Evolutionary conservation across 331 rosid genomes (phyloP), one percentile per base, ranked within the genome.

Genomic region (Dryas integrifolia): DNA sequence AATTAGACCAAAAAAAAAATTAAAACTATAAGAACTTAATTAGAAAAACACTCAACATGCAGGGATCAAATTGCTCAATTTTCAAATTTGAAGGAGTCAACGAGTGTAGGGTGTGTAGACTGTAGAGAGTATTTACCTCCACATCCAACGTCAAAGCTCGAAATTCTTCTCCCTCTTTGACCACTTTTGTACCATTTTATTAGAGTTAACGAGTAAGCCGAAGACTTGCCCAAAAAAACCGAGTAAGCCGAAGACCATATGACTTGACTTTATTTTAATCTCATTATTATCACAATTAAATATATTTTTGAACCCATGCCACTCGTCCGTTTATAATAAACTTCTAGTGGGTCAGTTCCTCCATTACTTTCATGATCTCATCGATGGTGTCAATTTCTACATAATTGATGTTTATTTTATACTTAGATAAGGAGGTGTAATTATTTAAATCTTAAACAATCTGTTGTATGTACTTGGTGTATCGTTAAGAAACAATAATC

Each of bases 391-490:
- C 61, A 69, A 39, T 52, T 5, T 14, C 15, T 51, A 39, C 46
- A 51, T 49, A 35, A 48, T 26, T 14, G 12, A 26, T 67, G 14
- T 3, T 4, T 49, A 15, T 30, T 47, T 49, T 61, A 61, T 38
- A 7, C 77, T 68, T 71, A 46, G 85, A 84, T 72, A 71, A 58
- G 65, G 83, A 87, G 78, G 74, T 71, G 73, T 30, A 40, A 80
- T 72, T 84, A 73, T 58, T 82, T 70, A 81, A 77, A 7, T 69
- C 26, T 55, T 50, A 72, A 78, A 40, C 44, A 68, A 82, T 79
- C 35, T 79, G 82, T 76, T 59, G 7, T 61, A 61, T 65, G 72
- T 83, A 83, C 78, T 76, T 75, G 72, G 58, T 73, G 71, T 77
- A 63, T 41, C 18, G 12, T 63, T 26, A 52, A 74, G 13, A 71